These are phyloP conservation scores for Fraxinus pennsylvanica DNA, from an alignment of 257 asterid species.

Conservation along the genomic window DNA sequence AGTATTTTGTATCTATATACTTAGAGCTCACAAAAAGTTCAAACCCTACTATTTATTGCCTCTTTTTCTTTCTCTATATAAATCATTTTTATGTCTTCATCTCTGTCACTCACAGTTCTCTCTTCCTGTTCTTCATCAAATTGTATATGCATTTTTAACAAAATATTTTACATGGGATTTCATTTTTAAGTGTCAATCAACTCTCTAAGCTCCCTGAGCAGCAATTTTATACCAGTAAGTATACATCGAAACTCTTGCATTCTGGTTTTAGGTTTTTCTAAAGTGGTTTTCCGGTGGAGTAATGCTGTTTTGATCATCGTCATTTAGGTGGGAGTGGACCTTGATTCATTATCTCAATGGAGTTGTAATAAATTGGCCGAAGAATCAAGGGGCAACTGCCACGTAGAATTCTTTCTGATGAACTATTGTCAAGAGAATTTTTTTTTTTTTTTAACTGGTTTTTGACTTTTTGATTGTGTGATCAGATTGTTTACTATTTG, in stretches of 20 bases:
- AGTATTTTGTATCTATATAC: neutral
- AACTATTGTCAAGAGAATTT: neutral
- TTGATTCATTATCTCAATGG: too few species aligned
- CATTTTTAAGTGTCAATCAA: neutral
- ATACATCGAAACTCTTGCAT: neutral
- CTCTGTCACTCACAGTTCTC: slow-evolving; percentile 38
- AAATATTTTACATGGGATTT: neutral
- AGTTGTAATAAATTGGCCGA: too few species aligned
- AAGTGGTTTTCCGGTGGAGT: too few species aligned
- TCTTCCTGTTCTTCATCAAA: neutral
- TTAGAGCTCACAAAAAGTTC: slow-evolving; percentile 23
- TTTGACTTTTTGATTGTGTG: neutral
- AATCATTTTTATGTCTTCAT: slow-evolving; percentile 44
- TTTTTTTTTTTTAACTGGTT: slow-evolving; percentile 1
- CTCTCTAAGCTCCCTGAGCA: slow-evolving; percentile 2
- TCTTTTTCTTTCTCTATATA: slow-evolving; percentile 39
- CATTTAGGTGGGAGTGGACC: too few species aligned
- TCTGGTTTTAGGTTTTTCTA: neutral
- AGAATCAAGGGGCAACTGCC: too few species aligned
- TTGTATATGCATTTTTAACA: neutral
- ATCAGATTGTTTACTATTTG: slow-evolving; percentile 1
- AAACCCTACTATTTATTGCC: slow-evolving; percentile 43
- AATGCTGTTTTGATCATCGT: too few species aligned
- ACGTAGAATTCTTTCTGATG: too few species aligned
- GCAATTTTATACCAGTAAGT: neutral